Conservation (phyloP, 495 filamentous ascomycete genomes). For the Rhypophila decipiens region DNA sequence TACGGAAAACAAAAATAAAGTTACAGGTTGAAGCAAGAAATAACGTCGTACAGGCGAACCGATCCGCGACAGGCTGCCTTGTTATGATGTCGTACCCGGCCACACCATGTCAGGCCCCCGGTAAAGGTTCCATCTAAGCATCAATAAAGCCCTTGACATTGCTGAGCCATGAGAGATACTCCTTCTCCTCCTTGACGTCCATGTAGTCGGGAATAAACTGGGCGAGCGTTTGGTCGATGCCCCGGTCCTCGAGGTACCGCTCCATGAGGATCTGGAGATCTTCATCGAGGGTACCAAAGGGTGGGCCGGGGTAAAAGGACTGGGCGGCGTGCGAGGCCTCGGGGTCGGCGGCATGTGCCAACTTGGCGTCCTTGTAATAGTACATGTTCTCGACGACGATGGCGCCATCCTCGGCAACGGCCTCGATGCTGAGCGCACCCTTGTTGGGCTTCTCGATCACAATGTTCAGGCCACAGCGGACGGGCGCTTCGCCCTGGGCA, state of each 20-base stretch:
- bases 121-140: conserved; percentile 40
- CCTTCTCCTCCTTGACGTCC: conserved; percentile 97
- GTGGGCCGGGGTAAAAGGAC: conserved; percentile 82
- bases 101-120: not conserved
- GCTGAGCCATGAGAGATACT: conserved; percentile 87
- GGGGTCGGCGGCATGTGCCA: conserved; percentile 51
- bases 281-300: conserved; percentile 90
- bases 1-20: not conserved
- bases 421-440: conserved; percentile 83
- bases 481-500: conserved; percentile 54
- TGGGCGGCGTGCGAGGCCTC: conserved; percentile 48
- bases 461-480: conserved; percentile 79
- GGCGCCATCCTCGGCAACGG: conserved; percentile 75
- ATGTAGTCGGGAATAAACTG: conserved; percentile 94
- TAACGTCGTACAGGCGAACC: not conserved
- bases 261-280: conserved; percentile 89
- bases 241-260: conserved; percentile 90
- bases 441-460: conserved; percentile 73
- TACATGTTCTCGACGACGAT: conserved; percentile 88
- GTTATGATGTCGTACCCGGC: too few relatives aligned
- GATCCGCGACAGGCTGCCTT: too few relatives aligned
- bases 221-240: conserved; percentile 80
- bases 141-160: conserved; percentile 73
- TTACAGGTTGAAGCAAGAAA: not conserved
- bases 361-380: conserved; percentile 68